Percentiles rank a stretch among this genome's conserved stretches.
phyloP scores from a whole-genome alignment of 805 yeast species.

The Millerozyma acaciae region DNA sequence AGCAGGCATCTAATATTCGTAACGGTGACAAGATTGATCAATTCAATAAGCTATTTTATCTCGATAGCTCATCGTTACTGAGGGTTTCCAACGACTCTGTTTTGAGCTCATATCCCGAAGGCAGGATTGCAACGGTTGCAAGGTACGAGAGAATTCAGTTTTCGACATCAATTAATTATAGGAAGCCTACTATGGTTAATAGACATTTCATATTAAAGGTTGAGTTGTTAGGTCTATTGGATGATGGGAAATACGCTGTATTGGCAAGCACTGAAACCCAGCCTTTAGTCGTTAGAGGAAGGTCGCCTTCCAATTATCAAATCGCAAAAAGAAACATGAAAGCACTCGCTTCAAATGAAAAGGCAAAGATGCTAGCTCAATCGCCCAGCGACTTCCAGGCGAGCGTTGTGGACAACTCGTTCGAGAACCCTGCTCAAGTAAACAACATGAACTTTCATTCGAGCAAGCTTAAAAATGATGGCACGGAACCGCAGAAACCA shows the following conservation, averaged over 20 bases:
- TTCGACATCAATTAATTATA: slow-evolving; percentile 48
- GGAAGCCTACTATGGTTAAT: slow-evolving; percentile 40
- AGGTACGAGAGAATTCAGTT: slow-evolving; percentile 69
- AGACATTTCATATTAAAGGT: slow-evolving; percentile 51
- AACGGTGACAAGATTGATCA: slow-evolving; percentile 50
- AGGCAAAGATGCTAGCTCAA: neutral
- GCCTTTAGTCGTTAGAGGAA: slow-evolving; percentile 56
- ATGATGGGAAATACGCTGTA: slow-evolving; percentile 28
- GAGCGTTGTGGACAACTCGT: neutral
- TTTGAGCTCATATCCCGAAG: slow-evolving; percentile 44
- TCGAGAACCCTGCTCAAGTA: neutral
- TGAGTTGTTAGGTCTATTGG: slow-evolving; percentile 45
- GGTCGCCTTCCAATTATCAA: slow-evolving; percentile 62
- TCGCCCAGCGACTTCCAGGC: neutral
- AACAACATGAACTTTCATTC: too few species aligned
- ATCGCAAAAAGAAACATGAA: slow-evolving; percentile 7
- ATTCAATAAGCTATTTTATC: slow-evolving; percentile 49
- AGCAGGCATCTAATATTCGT: slow-evolving; percentile 60
- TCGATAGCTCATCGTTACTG: slow-evolving; percentile 18
- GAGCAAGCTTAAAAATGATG: neutral
- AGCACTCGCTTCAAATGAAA: slow-evolving; percentile 1
- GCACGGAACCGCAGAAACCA: slow-evolving; percentile 3
- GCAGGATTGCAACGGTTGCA: slow-evolving; percentile 53
- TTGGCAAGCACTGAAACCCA: slow-evolving; percentile 52
- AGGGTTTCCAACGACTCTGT: slow-evolving; percentile 16